Evolutionary conservation across 768 basidiomycete genomes (phyloP), one percentile per base, ranked within the genome.

Genomic region (Mycena metata): DNA sequence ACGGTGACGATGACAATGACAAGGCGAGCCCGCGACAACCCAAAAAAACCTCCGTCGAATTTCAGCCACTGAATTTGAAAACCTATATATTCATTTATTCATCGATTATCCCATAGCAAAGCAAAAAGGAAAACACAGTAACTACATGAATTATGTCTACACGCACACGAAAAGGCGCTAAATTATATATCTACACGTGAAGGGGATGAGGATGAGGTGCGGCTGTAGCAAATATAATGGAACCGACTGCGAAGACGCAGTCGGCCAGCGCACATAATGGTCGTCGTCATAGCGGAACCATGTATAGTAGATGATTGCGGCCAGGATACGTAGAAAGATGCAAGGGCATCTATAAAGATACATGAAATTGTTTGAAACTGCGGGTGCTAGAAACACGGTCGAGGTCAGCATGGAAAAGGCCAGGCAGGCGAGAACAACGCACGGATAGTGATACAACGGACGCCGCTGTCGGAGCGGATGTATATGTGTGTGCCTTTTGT

Each of bases 141-240:
- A 55, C n/a, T n/a, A n/a, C n/a, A 55, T 46, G 43, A 46, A n/a
- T n/a, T 54, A 55, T 35, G 41, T 45, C 52, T 46, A 56, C 54
- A 49, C 30, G 33, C n/a, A 36, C 43, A 13, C 26, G 10, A 30
- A 47, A 17, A 41, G 47, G n/a, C 47, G 21, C 47, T 12, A 17
- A 19, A 65, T 65, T 66, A 60, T 66, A 66, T 66, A 60, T 66
- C 58, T 60, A 66, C 58, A 66, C 43, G 50, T 26, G 43, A 60
- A 60, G 35, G n/a, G n/a, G n/a, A n/a, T n/a, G 33, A 17, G 21
- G 45, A 33, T 13, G 36, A 19, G 47, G 33, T 61, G 43, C 45
- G n/a, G 23, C 23, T 30, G 33, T 21, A 19, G 52, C 45, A 19
- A n/a, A 46, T 23, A 23, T n/a, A 19, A 30, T 46, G 45, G 13